A percentile compares a stretch with the other conserved stretches of the same genome.
Conservation (phyloP, 208 protist genomes). For the Leishmania mexicana region DNA sequence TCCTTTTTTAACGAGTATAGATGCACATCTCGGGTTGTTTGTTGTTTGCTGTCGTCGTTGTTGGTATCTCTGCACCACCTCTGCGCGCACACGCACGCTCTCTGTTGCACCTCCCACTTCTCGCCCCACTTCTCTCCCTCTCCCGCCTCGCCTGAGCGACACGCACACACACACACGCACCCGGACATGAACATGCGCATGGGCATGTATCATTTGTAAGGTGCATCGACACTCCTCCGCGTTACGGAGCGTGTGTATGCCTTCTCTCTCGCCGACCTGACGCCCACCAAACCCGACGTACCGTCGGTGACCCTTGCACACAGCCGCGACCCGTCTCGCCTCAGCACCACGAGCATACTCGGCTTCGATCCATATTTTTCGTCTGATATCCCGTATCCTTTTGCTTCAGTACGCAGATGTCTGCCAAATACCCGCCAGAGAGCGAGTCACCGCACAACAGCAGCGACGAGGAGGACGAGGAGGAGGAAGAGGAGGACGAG, state of each 20-base stretch:
- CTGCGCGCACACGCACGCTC: background rate
- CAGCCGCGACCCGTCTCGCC: background rate
- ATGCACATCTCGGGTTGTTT: too few species aligned
- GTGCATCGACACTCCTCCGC: background rate
- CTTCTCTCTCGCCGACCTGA: background rate
- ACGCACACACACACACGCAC: background rate
- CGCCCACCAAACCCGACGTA: background rate
- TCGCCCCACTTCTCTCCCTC: background rate
- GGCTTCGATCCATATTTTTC: background rate
- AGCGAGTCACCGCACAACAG: slow-evolving; percentile 36
- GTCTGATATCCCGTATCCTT: background rate
- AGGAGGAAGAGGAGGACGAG: slow-evolving; percentile 78
- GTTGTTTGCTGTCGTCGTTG: too few species aligned
- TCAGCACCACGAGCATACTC: background rate
- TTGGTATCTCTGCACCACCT: too few species aligned
- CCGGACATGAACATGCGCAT: too few species aligned
- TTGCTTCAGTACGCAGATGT: slow-evolving; percentile 22
- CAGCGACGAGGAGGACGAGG: slow-evolving; percentile 66
- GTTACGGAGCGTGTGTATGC: background rate
- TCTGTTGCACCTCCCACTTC: background rate
- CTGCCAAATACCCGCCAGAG: slow-evolving; percentile 40
- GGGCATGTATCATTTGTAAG: background rate
- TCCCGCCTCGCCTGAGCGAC: background rate
- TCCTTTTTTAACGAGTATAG: too few species aligned
- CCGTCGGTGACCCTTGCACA: background rate